A percentile compares a stretch with the other conserved stretches of the same genome.
Evolutionary conservation across 2,329 filamentous ascomycete species (phyloP).

Genomic region (Canariomyces notabilis): DNA sequence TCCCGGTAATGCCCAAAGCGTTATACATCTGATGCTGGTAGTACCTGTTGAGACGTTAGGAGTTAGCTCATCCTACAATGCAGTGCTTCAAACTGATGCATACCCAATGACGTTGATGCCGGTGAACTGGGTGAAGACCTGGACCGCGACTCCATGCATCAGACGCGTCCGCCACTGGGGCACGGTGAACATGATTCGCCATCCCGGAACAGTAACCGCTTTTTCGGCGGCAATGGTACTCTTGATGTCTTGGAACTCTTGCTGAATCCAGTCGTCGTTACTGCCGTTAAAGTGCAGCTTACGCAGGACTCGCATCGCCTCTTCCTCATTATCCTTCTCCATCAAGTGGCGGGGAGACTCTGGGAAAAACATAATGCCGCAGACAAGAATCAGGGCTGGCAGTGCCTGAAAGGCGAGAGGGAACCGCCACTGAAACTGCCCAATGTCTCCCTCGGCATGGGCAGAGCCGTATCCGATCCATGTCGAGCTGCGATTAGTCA

Average conservation of each 20-base stretch:
- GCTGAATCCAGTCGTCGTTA: conserved; percentile 53
- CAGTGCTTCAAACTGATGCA: conserved; percentile 26
- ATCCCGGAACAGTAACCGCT: conserved; percentile 46
- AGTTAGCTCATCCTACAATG: conserved; percentile 35
- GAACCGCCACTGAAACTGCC: conserved; percentile 32
- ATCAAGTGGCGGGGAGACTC: conserved; percentile 31
- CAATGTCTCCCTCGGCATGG: conserved; percentile 12
- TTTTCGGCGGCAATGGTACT: conserved; percentile 57
- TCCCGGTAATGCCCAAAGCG: conserved; percentile 51
- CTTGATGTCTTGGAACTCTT: conserved; percentile 56
- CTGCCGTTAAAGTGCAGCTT: conserved; percentile 50
- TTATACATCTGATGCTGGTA: conserved; percentile 57
- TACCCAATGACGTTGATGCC: conserved; percentile 57
- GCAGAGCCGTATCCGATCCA: conserved; percentile 32
- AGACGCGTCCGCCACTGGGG: conserved; percentile 57
- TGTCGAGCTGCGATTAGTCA: conserved; percentile 35
- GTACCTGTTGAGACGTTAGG: conserved; percentile 35
- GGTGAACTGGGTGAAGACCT: conserved; percentile 63
- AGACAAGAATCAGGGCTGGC: conserved; percentile 31
- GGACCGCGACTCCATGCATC: conserved; percentile 53
- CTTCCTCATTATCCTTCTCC: conserved; percentile 39
- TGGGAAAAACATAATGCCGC: conserved; percentile 31
- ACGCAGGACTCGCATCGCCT: conserved; percentile 43
- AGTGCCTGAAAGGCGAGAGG: conserved; percentile 36
- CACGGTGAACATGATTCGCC: conserved; percentile 52